phyloP scores from a whole-genome alignment of 1,284 basidiomycete species.

The Sparassis latifolia region DNA sequence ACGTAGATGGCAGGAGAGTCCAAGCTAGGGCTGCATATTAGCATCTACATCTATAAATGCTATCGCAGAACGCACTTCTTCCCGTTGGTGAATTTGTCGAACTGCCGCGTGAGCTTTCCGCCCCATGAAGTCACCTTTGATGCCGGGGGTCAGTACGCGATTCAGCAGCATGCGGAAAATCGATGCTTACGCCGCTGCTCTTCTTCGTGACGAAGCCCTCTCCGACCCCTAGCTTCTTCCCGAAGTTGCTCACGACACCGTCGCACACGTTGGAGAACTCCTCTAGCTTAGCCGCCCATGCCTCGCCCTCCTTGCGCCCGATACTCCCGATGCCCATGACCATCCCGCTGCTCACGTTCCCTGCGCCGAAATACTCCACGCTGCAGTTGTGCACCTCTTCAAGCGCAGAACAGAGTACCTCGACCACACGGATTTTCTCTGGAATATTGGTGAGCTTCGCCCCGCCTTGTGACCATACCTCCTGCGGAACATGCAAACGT shows the following conservation, averaged over 20 bases:
- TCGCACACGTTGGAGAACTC: conserved; percentile 78
- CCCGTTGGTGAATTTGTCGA: conserved; percentile 88
- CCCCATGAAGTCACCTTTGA: conserved; percentile 50
- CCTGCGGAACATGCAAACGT: conserved; percentile 81
- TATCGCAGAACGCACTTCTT: conserved; percentile 64
- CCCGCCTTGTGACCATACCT: conserved; percentile 87
- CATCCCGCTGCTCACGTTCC: conserved; percentile 68
- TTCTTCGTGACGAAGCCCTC: conserved; percentile 82
- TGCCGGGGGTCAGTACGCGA: neutral
- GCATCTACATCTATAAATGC: conserved; percentile 11
- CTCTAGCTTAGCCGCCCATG: conserved; percentile 64
- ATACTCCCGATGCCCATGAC: conserved; percentile 65
- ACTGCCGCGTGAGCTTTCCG: conserved; percentile 72
- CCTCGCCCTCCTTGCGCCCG: conserved; percentile 63
- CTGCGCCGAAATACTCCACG: conserved; percentile 68
- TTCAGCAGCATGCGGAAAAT: neutral
- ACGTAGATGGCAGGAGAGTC: conserved; percentile 88
- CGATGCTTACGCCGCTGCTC: conserved; percentile 49
- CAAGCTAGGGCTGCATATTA: conserved; percentile 41
- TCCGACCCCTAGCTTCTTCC: conserved; percentile 85
- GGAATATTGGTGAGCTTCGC: conserved; percentile 76
- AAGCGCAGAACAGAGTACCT: conserved; percentile 68
- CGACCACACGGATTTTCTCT: conserved; percentile 83
- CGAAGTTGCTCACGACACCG: conserved; percentile 75
- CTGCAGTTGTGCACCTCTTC: conserved; percentile 67